Percentiles rank a stretch among this genome's conserved stretches.
These are phyloP conservation scores for Botrytis galanthina DNA, from an alignment of 2,329 filamentous ascomycete genomes.

Conservation along the genomic window DNA sequence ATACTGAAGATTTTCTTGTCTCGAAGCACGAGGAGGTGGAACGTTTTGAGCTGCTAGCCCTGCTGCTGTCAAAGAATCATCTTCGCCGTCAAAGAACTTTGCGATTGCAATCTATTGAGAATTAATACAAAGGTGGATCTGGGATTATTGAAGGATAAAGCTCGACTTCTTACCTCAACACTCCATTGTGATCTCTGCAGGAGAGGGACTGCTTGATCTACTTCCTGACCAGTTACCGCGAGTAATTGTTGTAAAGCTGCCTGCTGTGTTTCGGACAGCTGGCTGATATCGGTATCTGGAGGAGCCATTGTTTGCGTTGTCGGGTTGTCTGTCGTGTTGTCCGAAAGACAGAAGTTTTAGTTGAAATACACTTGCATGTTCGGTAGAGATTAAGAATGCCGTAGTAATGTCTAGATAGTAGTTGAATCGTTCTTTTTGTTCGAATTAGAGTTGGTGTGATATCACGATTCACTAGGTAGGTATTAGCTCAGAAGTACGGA, in stretches of 20 bases:
- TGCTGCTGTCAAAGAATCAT: slow-evolving; percentile 76
- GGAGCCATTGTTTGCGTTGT: slow-evolving; percentile 42
- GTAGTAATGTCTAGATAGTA: not conserved
- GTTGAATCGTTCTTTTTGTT: not conserved
- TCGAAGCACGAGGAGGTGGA: slow-evolving; percentile 59
- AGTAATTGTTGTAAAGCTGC: slow-evolving; percentile 84
- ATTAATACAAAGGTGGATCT: slow-evolving; percentile 17
- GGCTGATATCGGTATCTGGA: slow-evolving; percentile 58
- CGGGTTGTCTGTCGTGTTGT: not conserved
- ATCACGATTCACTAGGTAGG: not conserved
- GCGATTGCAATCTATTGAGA: slow-evolving; percentile 78
- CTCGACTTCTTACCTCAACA: slow-evolving; percentile 62
- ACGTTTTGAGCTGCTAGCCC: slow-evolving; percentile 62
- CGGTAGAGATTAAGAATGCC: not conserved
- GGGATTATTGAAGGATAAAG: not conserved
- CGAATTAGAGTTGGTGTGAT: not conserved
- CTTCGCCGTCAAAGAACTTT: slow-evolving; percentile 97
- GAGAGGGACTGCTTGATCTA: slow-evolving; percentile 72
- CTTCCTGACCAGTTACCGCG: slow-evolving; percentile 80
- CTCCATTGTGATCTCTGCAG: slow-evolving; percentile 93
- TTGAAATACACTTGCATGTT: slow-evolving; percentile 4
- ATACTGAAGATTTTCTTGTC: slow-evolving; percentile 73
- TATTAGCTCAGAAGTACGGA: not conserved
- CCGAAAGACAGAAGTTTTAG: not conserved
- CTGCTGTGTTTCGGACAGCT: slow-evolving; percentile 76